A percentile compares a stretch with the other conserved stretches of the same genome.
Conservation (phyloP, 768 basidiomycete genomes). For the Rhizopogon salebrosus region DNA sequence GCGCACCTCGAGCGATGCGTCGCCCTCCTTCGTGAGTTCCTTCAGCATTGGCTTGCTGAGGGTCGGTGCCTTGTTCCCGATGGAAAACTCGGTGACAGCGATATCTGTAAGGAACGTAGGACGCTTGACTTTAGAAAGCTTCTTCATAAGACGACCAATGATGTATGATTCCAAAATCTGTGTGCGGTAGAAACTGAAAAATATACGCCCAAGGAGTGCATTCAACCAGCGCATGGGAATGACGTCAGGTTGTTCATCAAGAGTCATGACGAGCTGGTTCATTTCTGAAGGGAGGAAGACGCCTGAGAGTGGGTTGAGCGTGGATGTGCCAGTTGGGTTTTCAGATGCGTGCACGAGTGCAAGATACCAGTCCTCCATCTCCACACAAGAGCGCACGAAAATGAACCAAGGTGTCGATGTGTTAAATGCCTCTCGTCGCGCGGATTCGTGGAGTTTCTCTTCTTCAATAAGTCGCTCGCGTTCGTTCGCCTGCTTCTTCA, state of each 20-base stretch:
- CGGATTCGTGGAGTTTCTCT: constrained; percentile 28
- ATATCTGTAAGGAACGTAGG: constrained; percentile 84
- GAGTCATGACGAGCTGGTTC: constrained; percentile 71
- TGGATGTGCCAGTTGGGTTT: constrained; percentile 56
- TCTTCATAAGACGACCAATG: constrained; percentile 87
- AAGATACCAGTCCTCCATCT: constrained; percentile 98
- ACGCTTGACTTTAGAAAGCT: constrained; percentile 85
- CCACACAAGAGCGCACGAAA: constrained; percentile 79
- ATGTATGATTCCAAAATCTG: constrained; percentile 78
- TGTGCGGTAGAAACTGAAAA: constrained; percentile 89
- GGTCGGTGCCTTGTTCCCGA: constrained; percentile 79
- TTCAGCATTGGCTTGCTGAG: constrained; percentile 98
- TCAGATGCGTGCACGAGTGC: constrained; percentile 72
- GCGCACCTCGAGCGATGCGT: constrained; percentile 84
- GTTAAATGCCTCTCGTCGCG: constrained; percentile 47
- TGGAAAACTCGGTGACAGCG: constrained; percentile 81
- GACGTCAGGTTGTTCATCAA: constrained; percentile 92
- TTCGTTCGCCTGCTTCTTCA: constrained; percentile 39
- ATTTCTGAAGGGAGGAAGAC: constrained; percentile 79
- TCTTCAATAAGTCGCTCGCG: constrained; percentile 28
- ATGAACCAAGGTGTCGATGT: constrained; percentile 82
- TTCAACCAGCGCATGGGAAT: constrained; percentile 98
- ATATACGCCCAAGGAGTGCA: constrained; percentile 86
- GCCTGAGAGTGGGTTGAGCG: constrained; percentile 50
- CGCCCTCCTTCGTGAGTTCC: constrained; percentile 91